A percentile compares a stretch with the other conserved stretches of the same genome.
Conservation (phyloP, 768 basidiomycete species). For the Brasilioporus rufonigricans region DNA sequence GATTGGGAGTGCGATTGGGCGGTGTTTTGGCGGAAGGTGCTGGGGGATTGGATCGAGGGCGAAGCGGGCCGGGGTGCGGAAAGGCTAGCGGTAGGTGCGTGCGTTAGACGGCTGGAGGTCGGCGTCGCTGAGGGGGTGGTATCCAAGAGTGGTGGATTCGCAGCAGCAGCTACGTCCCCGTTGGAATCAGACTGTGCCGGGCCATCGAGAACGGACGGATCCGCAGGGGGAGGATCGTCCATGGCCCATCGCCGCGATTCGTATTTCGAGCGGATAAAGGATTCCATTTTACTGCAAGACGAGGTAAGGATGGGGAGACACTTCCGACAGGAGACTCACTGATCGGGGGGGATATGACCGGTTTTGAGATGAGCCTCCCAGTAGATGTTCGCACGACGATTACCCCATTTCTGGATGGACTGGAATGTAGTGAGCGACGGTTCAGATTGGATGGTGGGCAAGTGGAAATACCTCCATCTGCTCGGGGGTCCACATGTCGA, state of each 20-base stretch:
- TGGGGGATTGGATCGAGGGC: slow-evolving; percentile 25
- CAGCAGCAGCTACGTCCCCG: no score
- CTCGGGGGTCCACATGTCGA: slow-evolving; percentile 96
- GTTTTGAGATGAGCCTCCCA: slow-evolving; percentile 96
- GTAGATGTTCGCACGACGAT: slow-evolving; percentile 86
- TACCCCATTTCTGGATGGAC: slow-evolving; percentile 94
- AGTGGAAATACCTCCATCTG: slow-evolving; percentile 79
- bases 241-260: no score
- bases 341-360: slow-evolving; percentile 91
- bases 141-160: no score
- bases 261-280: no score
- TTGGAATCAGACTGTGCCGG: no score
- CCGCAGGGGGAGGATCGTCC: no score
- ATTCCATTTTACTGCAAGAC: no score
- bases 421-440: slow-evolving; percentile 23
- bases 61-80: slow-evolving; percentile 30
- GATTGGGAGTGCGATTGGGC: slow-evolving; percentile 19
- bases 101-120: slow-evolving; percentile 14
- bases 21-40: slow-evolving; percentile 21
- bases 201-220: no score
- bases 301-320: background rate
- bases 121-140: no score
- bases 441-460: background rate
- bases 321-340: slow-evolving; percentile 56
- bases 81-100: slow-evolving; percentile 16